These are phyloP conservation scores for Neopestalotiopsis clavispora DNA, from an alignment of 2,329 filamentous ascomycete species.

Conservation along the genomic window DNA sequence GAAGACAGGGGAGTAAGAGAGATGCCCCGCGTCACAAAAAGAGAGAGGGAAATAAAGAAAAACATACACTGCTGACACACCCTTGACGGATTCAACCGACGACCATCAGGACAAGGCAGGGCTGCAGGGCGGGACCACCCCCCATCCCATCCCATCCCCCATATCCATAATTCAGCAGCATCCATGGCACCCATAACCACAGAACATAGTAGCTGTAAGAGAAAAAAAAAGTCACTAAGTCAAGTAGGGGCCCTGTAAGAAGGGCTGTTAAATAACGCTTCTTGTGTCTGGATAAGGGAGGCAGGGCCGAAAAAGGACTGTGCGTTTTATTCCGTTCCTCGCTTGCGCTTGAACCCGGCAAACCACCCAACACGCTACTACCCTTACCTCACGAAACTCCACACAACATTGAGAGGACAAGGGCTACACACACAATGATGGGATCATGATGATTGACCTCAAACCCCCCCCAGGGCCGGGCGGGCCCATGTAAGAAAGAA, in stretches of 20 bases:
- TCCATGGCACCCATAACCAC: too few relatives aligned
- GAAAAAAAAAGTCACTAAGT: too few relatives aligned
- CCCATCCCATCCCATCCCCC: background rate
- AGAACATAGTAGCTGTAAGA: too few relatives aligned
- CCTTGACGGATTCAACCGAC: conserved; percentile 8
- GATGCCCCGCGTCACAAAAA: background rate
- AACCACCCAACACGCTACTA: background rate
- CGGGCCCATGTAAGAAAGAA: too few relatives aligned
- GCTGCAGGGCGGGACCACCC: conserved; percentile 1
- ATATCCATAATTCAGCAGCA: background rate
- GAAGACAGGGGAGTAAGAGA: background rate
- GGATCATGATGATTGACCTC: too few relatives aligned
- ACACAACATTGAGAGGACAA: background rate
- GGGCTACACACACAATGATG: too few relatives aligned
- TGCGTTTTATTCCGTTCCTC: background rate
- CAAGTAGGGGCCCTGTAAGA: background rate
- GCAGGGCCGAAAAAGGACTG: background rate
- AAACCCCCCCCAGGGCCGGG: too few relatives aligned
- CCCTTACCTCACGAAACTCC: background rate
- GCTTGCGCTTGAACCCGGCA: background rate
- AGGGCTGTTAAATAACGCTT: background rate
- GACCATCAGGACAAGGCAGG: conserved; percentile 1
- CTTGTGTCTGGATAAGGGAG: background rate
- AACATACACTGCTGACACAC: background rate
- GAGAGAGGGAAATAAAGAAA: background rate